A percentile compares a stretch with the other conserved stretches of the same genome.
phyloP scores from a whole-genome alignment of 805 yeast species.

The Lipomyces japonicus region DNA sequence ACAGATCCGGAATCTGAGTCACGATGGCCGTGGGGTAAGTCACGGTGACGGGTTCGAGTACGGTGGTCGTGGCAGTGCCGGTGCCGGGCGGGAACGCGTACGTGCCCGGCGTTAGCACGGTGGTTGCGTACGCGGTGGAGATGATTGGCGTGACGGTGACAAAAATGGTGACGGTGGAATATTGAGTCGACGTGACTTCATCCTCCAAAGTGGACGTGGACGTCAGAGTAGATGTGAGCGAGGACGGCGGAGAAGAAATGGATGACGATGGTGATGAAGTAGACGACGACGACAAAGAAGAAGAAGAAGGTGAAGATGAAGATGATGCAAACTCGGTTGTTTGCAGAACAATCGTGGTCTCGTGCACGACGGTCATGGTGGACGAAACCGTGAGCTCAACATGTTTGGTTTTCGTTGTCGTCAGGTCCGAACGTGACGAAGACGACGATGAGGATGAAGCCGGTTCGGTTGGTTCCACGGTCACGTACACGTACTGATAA shows the following conservation, averaged over 20 bases:
- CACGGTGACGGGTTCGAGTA: conserved; percentile 12
- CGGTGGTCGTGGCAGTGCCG: conserved; percentile 11
- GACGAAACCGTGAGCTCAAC: no score
- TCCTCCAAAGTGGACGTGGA: conserved; percentile 6
- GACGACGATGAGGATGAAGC: neutral
- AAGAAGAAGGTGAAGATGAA: conserved; percentile 3
- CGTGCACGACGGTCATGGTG: conserved; percentile 6
- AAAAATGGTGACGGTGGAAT: conserved; percentile 16
- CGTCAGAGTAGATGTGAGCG: conserved; percentile 6
- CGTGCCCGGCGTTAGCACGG: conserved; percentile 14
- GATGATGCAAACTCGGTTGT: neutral
- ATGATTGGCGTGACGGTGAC: conserved; percentile 20
- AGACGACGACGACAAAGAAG: conserved; percentile 5
- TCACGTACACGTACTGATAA: conserved; percentile 9
- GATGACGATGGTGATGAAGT: conserved; percentile 6
- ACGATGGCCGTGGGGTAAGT: conserved; percentile 17
- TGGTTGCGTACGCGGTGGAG: conserved; percentile 16
- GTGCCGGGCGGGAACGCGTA: conserved; percentile 7
- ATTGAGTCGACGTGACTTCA: neutral
- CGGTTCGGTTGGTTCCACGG: conserved; percentile 6
- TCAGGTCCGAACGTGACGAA: neutral
- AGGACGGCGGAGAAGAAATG: conserved; percentile 1
- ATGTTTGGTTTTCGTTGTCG: neutral
- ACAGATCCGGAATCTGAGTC: conserved; percentile 8
- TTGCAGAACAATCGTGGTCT: conserved; percentile 4